phyloP scores from a whole-genome alignment of 345 rosid genomes.

The Laguncularia racemosa region DNA sequence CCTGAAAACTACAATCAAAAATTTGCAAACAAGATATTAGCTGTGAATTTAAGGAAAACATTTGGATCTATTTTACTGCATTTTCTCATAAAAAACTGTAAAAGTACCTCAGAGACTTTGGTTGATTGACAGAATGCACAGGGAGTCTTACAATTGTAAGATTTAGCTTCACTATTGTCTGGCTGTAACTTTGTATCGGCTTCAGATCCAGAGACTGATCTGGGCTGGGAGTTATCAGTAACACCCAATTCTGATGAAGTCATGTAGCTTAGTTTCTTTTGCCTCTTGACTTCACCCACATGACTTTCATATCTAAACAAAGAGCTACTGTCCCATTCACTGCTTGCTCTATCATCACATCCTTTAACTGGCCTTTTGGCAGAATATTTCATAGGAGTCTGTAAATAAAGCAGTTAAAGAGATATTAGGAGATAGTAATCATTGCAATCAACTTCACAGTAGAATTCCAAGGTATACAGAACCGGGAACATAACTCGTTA shows the following conservation, averaged over 20 bases:
- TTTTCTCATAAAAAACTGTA: background rate
- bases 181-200: background rate
- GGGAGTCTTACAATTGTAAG: constrained; percentile 11
- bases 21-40: background rate
- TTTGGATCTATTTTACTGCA: no score
- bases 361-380: constrained; percentile 15
- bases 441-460: background rate
- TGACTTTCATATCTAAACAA: constrained; percentile 29
- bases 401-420: constrained; percentile 1
- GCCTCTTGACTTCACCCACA: constrained; percentile 40
- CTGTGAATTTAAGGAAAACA: no score
- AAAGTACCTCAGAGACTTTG: constrained; percentile 45
- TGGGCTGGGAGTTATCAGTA: no score
- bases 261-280: constrained; percentile 32
- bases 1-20: constrained; percentile 46
- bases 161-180: constrained; percentile 9
- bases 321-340: constrained; percentile 22
- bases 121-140: constrained; percentile 79
- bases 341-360: constrained; percentile 11
- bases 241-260: constrained; percentile 3
- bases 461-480: background rate
- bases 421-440: background rate
- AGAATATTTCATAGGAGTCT: constrained; percentile 29
- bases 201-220: no score
- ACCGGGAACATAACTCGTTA: background rate